phyloP scores from a whole-genome alignment of 306 rosid genomes.

The Rosa chinensis region DNA sequence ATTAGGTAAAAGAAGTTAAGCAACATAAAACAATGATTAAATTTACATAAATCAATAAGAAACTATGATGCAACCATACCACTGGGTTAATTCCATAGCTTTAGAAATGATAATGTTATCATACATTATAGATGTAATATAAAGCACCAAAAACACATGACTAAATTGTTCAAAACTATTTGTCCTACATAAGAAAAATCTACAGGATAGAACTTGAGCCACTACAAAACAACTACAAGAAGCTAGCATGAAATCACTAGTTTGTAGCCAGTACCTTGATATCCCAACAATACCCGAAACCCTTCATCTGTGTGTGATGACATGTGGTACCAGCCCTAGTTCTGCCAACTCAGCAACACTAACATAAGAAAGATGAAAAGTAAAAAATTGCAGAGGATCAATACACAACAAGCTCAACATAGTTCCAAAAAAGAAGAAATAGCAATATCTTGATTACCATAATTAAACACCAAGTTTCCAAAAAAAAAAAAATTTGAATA shows the following conservation, averaged over 20 bases:
- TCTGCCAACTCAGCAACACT: no score
- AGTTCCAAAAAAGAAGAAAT: not conserved
- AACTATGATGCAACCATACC: constrained; percentile 18
- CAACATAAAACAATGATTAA: not conserved
- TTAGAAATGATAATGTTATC: not conserved
- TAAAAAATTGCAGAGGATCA: no score
- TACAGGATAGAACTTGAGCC: not conserved
- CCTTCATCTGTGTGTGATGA: no score
- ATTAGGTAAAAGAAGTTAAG: constrained; percentile 23
- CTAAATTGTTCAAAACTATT: not conserved
- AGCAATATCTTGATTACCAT: not conserved
- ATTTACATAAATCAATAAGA: constrained; percentile 3
- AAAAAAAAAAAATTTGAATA: not conserved
- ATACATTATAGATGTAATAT: not conserved
- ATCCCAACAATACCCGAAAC: no score
- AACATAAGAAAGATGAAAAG: no score
- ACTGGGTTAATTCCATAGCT: not conserved
- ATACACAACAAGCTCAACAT: no score
- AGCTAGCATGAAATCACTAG: not conserved
- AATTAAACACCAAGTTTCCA: not conserved
- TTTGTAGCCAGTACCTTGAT: no score
- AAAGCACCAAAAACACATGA: not conserved
- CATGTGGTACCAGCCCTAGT: no score
- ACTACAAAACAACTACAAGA: not conserved
- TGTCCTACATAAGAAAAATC: not conserved